These are phyloP conservation scores for Stromatinia cepivora DNA, from an alignment of 2,329 filamentous ascomycete genomes.

Conservation along the genomic window DNA sequence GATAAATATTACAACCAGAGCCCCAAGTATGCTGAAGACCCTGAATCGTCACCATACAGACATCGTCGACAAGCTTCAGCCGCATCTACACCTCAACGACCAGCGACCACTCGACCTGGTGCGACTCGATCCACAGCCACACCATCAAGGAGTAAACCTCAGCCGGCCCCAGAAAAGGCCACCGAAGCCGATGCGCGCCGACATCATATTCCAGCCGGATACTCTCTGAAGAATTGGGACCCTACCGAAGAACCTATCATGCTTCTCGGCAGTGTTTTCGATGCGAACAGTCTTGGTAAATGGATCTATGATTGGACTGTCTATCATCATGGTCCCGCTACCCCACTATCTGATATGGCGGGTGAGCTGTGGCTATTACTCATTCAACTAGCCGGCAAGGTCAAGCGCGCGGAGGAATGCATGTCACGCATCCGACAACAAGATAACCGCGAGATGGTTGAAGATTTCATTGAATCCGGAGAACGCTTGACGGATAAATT, in stretches of 20 bases:
- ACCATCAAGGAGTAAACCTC: constrained; percentile 40
- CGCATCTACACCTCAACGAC: constrained; percentile 38
- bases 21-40: constrained; percentile 38
- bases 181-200: constrained; percentile 60
- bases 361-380: constrained; percentile 94
- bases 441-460: constrained; percentile 77
- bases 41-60: constrained; percentile 31
- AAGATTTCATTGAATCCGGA: constrained; percentile 87
- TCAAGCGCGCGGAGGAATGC: constrained; percentile 84
- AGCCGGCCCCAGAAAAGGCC: constrained; percentile 48
- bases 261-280: constrained; percentile 91
- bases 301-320: constrained; percentile 99
- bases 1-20: constrained; percentile 41
- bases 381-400: constrained; percentile 90
- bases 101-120: constrained; percentile 25
- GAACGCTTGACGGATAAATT: constrained; percentile 85
- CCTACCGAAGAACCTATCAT: constrained; percentile 91
- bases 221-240: constrained; percentile 98
- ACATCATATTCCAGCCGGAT: constrained; percentile 81
- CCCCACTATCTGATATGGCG: constrained; percentile 85
- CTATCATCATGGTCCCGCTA: constrained; percentile 78
- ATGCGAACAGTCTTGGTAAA: constrained; percentile 95
- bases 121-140: constrained; percentile 34
- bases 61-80: constrained; percentile 36
- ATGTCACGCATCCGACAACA: constrained; percentile 68